A percentile compares a stretch with the other conserved stretches of the same genome.
phyloP scores from a whole-genome alignment of 1,284 basidiomycete genomes.

The Trametes polyzona region DNA sequence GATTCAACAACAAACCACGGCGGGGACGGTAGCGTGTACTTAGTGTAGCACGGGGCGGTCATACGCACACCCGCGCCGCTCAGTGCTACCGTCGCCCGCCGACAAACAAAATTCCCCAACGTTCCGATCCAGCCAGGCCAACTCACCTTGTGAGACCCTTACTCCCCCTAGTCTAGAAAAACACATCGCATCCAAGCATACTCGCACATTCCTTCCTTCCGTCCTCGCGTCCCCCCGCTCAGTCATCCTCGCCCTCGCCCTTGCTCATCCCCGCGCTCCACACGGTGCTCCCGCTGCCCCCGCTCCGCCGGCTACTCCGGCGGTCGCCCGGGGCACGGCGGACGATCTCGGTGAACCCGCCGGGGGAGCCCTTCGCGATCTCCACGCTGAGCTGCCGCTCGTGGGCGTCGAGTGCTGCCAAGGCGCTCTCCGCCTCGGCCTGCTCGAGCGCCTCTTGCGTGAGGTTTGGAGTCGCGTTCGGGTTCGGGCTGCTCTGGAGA shows the following conservation, averaged over 20 bases:
- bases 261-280: slow-evolving; percentile 82
- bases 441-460: slow-evolving; percentile 78
- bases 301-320: slow-evolving; percentile 60
- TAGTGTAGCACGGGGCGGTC: too few relatives aligned
- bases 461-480: slow-evolving; percentile 48
- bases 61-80: too few relatives aligned
- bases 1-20: not conserved
- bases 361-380: slow-evolving; percentile 69
- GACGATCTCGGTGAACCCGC: slow-evolving; percentile 79
- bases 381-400: slow-evolving; percentile 75
- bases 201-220: too few relatives aligned
- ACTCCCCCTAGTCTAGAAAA: slow-evolving; percentile 8
- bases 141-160: slow-evolving; percentile 14
- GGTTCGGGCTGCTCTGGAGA: slow-evolving; percentile 36
- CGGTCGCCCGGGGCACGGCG: slow-evolving; percentile 47
- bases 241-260: slow-evolving; percentile 49
- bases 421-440: slow-evolving; percentile 71
- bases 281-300: slow-evolving; percentile 75
- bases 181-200: slow-evolving; percentile 19
- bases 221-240: too few relatives aligned
- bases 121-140: slow-evolving; percentile 13
- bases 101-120: too few relatives aligned
- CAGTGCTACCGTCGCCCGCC: slow-evolving; percentile 11
- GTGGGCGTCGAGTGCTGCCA: slow-evolving; percentile 75
- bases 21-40: not conserved